A percentile compares a stretch with the other conserved stretches of the same genome.
Conservation (phyloP, 2,329 filamentous ascomycete species). For the Pyrenochaeta sp. region DNA sequence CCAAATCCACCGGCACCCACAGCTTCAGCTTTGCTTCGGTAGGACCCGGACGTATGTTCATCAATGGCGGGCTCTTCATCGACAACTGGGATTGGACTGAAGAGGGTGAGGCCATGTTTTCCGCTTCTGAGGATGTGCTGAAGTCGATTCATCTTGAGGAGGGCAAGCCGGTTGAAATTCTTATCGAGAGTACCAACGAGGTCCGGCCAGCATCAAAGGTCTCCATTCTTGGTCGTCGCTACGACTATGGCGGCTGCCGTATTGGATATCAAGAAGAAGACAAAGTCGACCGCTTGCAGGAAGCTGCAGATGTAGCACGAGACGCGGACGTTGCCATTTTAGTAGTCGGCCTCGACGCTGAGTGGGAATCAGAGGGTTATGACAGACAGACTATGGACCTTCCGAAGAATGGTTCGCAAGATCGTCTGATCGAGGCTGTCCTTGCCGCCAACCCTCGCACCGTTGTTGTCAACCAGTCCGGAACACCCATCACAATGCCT, state of each 20-base stretch:
- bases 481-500: slow-evolving; percentile 75
- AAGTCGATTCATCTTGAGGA: slow-evolving; percentile 68
- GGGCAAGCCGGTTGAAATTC: slow-evolving; percentile 67
- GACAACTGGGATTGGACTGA: slow-evolving; percentile 76
- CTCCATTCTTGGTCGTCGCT: slow-evolving; percentile 63
- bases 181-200: slow-evolving; percentile 72
- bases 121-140: slow-evolving; percentile 70
- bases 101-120: slow-evolving; percentile 75
- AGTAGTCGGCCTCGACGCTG: slow-evolving; percentile 78
- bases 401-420: slow-evolving; percentile 64
- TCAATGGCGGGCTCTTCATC: slow-evolving; percentile 67
- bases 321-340: slow-evolving; percentile 79
- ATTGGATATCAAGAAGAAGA: slow-evolving; percentile 76
- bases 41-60: slow-evolving; percentile 68
- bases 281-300: slow-evolving; percentile 62
- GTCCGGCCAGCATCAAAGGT: slow-evolving; percentile 69
- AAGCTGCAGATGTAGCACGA: slow-evolving; percentile 73
- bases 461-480: slow-evolving; percentile 77
- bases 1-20: slow-evolving; percentile 67
- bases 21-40: slow-evolving; percentile 74
- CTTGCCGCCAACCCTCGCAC: slow-evolving; percentile 72
- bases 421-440: slow-evolving; percentile 70
- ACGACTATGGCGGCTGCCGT: slow-evolving; percentile 75
- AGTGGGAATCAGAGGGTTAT: slow-evolving; percentile 78
- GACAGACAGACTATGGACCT: slow-evolving; percentile 71